Percentiles rank a stretch among this genome's conserved stretches.
These are phyloP conservation scores for Pterocarpus macrocarpus DNA, from an alignment of 306 rosid genomes.

Conservation along the genomic window DNA sequence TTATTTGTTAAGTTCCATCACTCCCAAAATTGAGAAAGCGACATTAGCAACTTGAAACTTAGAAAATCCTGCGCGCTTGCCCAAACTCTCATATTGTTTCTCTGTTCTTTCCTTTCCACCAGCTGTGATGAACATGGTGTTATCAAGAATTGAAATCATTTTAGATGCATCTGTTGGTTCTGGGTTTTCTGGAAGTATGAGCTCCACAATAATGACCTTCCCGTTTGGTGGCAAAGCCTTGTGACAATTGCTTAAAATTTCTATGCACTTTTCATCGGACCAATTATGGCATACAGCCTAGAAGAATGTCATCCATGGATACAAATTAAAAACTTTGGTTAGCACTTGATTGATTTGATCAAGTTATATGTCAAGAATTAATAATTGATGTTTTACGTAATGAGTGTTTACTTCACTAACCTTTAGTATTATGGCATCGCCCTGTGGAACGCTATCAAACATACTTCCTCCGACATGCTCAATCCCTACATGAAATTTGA, in stretches of 20 bases:
- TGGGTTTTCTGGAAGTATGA: conserved; percentile 32
- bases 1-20: conserved; percentile 51
- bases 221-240: conserved; percentile 47
- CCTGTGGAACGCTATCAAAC: conserved; percentile 47
- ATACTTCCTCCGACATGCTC: conserved; percentile 49
- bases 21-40: conserved; percentile 36
- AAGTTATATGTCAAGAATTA: background rate
- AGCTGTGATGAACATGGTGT: conserved; percentile 27
- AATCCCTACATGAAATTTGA: conserved; percentile 34
- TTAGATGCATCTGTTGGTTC: conserved; percentile 13
- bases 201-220: conserved; percentile 43
- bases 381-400: background rate
- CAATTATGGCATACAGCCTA: conserved; percentile 40
- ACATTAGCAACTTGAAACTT: conserved; percentile 28
- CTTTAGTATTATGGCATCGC: conserved; percentile 52
- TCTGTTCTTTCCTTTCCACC: conserved; percentile 52
- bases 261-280: conserved; percentile 40
- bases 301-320: background rate
- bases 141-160: conserved; percentile 38
- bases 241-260: conserved; percentile 35
- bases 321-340: background rate
- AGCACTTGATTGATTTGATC: background rate
- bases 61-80: conserved; percentile 46
- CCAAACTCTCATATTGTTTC: conserved; percentile 29
- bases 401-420: conserved; percentile 22